Conservation (phyloP, 495 filamentous ascomycete species). For the Neurospora sp. region DNA sequence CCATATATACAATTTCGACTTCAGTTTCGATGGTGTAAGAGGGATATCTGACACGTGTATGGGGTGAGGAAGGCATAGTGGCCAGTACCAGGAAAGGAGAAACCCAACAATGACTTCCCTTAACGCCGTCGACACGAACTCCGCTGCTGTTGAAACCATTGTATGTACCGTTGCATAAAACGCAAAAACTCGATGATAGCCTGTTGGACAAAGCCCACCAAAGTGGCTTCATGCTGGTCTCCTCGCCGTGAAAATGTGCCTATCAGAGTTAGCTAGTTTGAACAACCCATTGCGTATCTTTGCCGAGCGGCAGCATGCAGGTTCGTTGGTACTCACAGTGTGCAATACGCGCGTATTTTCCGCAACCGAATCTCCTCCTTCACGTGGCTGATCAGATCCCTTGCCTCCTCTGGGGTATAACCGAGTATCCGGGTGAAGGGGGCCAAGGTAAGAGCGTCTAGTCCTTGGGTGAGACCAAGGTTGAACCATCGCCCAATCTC, state of each 20-base stretch:
- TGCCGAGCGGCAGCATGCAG: slow-evolving; percentile 10
- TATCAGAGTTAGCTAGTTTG: slow-evolving; percentile 7
- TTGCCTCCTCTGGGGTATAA: slow-evolving; percentile 58
- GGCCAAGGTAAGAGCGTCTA: slow-evolving; percentile 64
- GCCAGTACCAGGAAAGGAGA: not conserved
- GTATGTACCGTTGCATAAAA: not conserved
- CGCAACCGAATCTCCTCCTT: slow-evolving; percentile 60
- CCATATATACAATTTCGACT: not conserved
- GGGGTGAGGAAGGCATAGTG: not conserved
- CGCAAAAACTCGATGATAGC: not conserved
- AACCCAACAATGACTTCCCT: not conserved
- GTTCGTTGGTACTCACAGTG: slow-evolving; percentile 46
- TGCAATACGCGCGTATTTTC: slow-evolving; percentile 55
- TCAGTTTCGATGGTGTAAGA: not conserved
- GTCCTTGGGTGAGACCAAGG: slow-evolving; percentile 57
- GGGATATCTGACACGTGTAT: not conserved
- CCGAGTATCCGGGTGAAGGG: slow-evolving; percentile 58
- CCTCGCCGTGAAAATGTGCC: slow-evolving; percentile 22
- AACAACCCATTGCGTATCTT: not conserved
- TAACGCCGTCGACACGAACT: not conserved
- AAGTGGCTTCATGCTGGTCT: slow-evolving; percentile 9
- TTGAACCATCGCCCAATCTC: slow-evolving; percentile 81
- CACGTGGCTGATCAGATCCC: slow-evolving; percentile 49
- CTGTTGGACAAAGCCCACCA: not conserved
- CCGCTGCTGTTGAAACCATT: not conserved